Conservation (phyloP, 768 basidiomycete species). For the Lactarius psammicola region DNA sequence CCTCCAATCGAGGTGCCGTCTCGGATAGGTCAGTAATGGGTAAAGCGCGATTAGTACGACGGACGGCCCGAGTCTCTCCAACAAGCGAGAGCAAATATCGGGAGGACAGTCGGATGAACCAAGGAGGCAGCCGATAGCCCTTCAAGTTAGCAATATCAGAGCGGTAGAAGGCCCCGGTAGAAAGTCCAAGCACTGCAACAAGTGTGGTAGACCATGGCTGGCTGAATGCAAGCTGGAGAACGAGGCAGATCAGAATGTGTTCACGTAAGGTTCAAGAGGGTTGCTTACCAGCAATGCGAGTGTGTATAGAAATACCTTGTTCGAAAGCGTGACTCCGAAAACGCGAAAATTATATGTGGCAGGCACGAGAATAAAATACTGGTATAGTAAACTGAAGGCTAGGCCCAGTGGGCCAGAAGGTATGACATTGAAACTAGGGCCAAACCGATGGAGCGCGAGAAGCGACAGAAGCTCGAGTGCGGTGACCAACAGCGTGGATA, state of each 20-base stretch:
- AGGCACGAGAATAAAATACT: constrained; percentile 77
- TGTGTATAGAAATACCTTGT: constrained; percentile 73
- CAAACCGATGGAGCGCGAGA: constrained; percentile 60
- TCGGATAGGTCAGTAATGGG: constrained; percentile 12
- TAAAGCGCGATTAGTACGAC: constrained; percentile 38
- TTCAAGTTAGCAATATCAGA: constrained; percentile 80
- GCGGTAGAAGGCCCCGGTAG: constrained; percentile 76
- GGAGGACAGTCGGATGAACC: constrained; percentile 53
- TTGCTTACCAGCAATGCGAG: constrained; percentile 65
- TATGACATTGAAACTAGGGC: constrained; percentile 59
- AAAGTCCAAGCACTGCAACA: constrained; percentile 60
- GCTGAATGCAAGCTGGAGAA: constrained; percentile 60
- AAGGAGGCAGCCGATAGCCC: constrained; percentile 68
- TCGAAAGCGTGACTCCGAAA: constrained; percentile 69
- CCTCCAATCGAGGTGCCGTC: constrained; percentile 38
- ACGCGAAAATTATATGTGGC: constrained; percentile 71
- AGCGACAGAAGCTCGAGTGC: constrained; percentile 65
- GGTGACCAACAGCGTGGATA: constrained; percentile 65
- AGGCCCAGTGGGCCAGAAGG: constrained; percentile 75
- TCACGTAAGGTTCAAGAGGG: neutral
- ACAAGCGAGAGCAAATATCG: constrained; percentile 64
- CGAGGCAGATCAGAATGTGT: neutral
- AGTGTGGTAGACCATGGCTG: constrained; percentile 65
- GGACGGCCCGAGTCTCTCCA: constrained; percentile 67
- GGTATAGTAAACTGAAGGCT: constrained; percentile 79